Percentiles rank a stretch among this genome's conserved stretches.
These are phyloP conservation scores for Cordyceps militaris DNA, from an alignment of 2,329 filamentous ascomycete species.

Conservation along the genomic window DNA sequence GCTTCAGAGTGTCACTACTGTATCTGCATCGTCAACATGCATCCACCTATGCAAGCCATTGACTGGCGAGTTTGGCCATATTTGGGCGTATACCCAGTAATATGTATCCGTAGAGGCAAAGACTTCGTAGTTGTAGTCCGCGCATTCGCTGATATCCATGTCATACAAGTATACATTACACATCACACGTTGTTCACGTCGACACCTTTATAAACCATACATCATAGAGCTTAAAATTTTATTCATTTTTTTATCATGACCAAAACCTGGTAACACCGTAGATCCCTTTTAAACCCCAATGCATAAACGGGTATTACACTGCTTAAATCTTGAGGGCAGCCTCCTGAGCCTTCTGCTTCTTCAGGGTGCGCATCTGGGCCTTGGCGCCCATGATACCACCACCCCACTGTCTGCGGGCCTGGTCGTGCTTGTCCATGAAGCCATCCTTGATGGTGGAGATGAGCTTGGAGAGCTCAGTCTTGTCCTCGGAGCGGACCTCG, in stretches of 20 bases:
- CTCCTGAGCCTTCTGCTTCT: conserved; percentile 93
- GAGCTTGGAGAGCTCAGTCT: conserved; percentile 96
- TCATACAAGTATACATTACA: neutral
- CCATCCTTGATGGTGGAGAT: conserved; percentile 95
- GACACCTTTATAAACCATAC: neutral
- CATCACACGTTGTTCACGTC: neutral
- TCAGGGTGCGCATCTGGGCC: conserved; percentile 69
- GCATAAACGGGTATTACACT: conserved; percentile 31
- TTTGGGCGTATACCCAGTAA: too few relatives aligned
- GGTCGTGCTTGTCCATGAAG: conserved; percentile 93
- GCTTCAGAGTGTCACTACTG: neutral
- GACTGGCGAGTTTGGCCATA: too few relatives aligned
- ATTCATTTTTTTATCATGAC: conserved; percentile 35
- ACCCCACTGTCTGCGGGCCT: conserved; percentile 89
- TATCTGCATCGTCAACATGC: neutral
- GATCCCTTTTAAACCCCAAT: conserved; percentile 32
- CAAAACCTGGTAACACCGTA: conserved; percentile 34
- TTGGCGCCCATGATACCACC: conserved; percentile 99
- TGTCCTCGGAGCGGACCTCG: conserved; percentile 97
- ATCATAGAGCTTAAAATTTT: conserved; percentile 27
- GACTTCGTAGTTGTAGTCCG: too few relatives aligned
- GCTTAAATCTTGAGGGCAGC: conserved; percentile 93
- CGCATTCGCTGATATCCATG: too few relatives aligned
- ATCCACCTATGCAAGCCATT: neutral
- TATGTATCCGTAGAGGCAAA: too few relatives aligned